Percentiles rank a stretch among this genome's conserved stretches.
Conservation (phyloP, 2,329 filamentous ascomycete genomes). For the Graphilbum fragrans region DNA sequence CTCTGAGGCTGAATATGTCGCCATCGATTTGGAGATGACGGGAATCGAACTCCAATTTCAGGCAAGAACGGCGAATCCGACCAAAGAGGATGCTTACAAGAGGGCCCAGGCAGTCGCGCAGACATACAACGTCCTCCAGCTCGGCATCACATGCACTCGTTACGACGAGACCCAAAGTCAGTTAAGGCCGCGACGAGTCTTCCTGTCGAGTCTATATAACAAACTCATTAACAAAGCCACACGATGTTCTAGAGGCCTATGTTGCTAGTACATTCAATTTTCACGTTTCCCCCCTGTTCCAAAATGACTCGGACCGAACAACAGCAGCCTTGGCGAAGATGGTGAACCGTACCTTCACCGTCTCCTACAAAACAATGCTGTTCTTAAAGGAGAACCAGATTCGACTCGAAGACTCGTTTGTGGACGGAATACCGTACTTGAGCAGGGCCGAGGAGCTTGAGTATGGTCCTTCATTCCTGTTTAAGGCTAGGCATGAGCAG, state of each 20-base stretch:
- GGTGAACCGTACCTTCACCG: conserved; percentile 15
- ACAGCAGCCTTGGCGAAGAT: conserved; percentile 9
- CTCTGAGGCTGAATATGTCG: conserved; percentile 17
- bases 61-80: background rate
- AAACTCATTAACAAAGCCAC: no score
- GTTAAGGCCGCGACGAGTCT: background rate
- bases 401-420: conserved; percentile 13
- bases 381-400: conserved; percentile 18
- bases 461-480: background rate
- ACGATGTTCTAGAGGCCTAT: conserved; percentile 9
- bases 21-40: conserved; percentile 26
- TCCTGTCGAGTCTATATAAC: no score
- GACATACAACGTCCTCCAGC: conserved; percentile 20
- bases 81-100: conserved; percentile 14
- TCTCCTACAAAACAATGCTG: conserved; percentile 16
- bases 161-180: conserved; percentile 5
- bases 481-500: background rate
- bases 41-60: conserved; percentile 14
- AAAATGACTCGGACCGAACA: conserved; percentile 1
- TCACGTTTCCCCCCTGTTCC: conserved; percentile 18
- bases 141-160: conserved; percentile 22
- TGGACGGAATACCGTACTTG: conserved; percentile 19
- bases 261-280: conserved; percentile 18
- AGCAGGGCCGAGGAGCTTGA: conserved; percentile 13
- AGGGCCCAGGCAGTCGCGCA: conserved; percentile 16